Conservation (phyloP, 192 early-diverging fungal species). For the Gigaspora rosea region DNA sequence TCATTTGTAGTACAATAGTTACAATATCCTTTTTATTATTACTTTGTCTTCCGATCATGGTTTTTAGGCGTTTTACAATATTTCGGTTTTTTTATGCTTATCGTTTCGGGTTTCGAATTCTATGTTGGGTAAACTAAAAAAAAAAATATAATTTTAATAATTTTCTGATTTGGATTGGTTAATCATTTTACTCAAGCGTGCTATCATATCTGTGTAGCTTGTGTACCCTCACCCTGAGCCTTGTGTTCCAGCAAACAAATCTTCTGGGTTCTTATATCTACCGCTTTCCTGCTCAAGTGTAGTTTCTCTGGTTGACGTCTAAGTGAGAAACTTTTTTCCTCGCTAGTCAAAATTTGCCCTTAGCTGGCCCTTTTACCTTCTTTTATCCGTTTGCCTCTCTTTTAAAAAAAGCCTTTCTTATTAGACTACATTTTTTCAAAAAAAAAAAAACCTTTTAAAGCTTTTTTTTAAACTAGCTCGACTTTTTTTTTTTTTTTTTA, state of each 20-base stretch:
- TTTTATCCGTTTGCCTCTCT: slow-evolving; percentile 16
- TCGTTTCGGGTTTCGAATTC: slow-evolving; percentile 12
- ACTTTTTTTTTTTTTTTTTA: too few species aligned
- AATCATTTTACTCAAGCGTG: neutral
- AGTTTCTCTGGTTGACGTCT: slow-evolving; percentile 22
- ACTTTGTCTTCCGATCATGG: too few species aligned
- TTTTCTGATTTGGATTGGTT: neutral
- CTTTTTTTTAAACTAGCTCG: neutral
- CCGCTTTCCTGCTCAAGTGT: neutral
- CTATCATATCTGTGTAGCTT: neutral
- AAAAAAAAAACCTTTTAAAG: neutral
- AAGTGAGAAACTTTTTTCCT: neutral
- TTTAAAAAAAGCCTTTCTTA: neutral
- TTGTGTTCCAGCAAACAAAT: slow-evolving; percentile 5
- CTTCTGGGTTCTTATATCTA: neutral
- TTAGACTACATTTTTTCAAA: neutral
- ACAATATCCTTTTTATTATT: too few species aligned
- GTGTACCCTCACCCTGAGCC: slow-evolving; percentile 10
- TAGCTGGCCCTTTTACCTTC: slow-evolving; percentile 24
- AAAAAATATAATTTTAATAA: too few species aligned
- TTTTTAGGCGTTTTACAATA: too few species aligned
- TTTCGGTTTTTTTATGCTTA: too few species aligned
- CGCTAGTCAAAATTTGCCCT: neutral
- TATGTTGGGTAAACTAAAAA: slow-evolving; percentile 26
- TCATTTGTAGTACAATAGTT: too few species aligned